Conservation (phyloP, 2,329 filamentous ascomycete genomes). For the Graphilbum fragrans region DNA sequence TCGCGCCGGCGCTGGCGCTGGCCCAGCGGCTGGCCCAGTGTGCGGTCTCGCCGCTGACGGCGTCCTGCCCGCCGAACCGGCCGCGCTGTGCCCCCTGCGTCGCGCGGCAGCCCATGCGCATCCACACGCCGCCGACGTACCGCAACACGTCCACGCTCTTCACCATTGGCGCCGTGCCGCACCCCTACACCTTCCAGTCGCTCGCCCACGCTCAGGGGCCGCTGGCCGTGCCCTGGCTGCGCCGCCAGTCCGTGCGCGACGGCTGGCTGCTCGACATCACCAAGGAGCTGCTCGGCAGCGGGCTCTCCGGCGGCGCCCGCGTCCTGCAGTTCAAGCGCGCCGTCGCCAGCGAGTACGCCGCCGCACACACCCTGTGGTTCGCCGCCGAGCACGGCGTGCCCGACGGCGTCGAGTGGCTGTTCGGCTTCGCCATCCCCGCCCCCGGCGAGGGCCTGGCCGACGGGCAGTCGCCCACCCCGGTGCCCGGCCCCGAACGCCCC, state of each 20-base stretch:
- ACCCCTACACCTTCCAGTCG: conserved; percentile 73
- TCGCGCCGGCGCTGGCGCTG: conserved; percentile 58
- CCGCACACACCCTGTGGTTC: conserved; percentile 65
- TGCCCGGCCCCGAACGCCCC: conserved; percentile 42
- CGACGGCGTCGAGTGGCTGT: conserved; percentile 73
- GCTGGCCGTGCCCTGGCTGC: conserved; percentile 52
- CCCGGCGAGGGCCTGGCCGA: conserved; percentile 29
- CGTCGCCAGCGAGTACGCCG: conserved; percentile 56
- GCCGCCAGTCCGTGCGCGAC: conserved; percentile 60
- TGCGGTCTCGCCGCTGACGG: conserved; percentile 56
- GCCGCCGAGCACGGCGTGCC: conserved; percentile 55
- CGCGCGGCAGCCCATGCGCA: conserved; percentile 47
- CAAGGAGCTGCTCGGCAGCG: conserved; percentile 51
- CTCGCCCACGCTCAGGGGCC: conserved; percentile 48
- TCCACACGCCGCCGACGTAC: conserved; percentile 56
- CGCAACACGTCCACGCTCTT: conserved; percentile 62
- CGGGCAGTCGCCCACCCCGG: conserved; percentile 43
- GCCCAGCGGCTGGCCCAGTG: conserved; percentile 68
- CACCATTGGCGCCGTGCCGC: conserved; percentile 78
- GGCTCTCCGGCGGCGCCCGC: conserved; percentile 50
- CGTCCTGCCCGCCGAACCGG: conserved; percentile 74
- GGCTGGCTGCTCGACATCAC: conserved; percentile 66
- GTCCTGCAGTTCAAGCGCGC: conserved; percentile 69
- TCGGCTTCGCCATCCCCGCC: conserved; percentile 71
- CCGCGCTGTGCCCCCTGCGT: conserved; percentile 65